These are phyloP conservation scores for Mollisiaceae sp. DNA, from an alignment of 2,329 filamentous ascomycete species.

Conservation along the genomic window DNA sequence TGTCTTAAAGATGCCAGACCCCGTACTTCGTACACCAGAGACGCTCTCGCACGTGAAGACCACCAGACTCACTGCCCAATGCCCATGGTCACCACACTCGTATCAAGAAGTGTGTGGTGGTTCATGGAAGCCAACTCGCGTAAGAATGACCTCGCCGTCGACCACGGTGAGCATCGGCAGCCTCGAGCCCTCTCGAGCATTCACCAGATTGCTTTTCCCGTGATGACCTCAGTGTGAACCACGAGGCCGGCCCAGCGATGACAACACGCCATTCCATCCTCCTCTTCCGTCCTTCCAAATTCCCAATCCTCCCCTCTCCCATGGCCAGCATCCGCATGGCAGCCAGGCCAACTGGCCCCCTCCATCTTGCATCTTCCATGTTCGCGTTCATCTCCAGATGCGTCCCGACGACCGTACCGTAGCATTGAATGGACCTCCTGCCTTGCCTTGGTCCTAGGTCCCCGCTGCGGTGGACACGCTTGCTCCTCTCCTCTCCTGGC, in stretches of 20 bases:
- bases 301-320: not conserved
- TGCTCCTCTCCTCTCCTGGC: too few relatives aligned
- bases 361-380: too few relatives aligned
- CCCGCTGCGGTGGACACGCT: not conserved
- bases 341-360: too few relatives aligned
- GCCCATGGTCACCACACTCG: not conserved
- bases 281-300: too few relatives aligned
- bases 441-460: too few relatives aligned
- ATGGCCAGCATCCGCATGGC: too few relatives aligned
- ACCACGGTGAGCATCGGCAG: not conserved
- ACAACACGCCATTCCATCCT: not conserved
- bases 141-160: not conserved
- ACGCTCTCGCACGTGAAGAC: conserved; percentile 1
- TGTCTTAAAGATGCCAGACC: not conserved
- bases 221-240: conserved; percentile 2
- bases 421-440: not conserved
- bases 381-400: not conserved
- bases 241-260: not conserved
- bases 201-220: not conserved
- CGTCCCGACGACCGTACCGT: not conserved
- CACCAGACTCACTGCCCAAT: too few relatives aligned
- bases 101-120: not conserved
- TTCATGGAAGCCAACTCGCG: not conserved
- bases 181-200: not conserved
- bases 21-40: not conserved